These are phyloP conservation scores for Verticillium alfalfae DNA, from an alignment of 2,329 filamentous ascomycete genomes.

Conservation along the genomic window DNA sequence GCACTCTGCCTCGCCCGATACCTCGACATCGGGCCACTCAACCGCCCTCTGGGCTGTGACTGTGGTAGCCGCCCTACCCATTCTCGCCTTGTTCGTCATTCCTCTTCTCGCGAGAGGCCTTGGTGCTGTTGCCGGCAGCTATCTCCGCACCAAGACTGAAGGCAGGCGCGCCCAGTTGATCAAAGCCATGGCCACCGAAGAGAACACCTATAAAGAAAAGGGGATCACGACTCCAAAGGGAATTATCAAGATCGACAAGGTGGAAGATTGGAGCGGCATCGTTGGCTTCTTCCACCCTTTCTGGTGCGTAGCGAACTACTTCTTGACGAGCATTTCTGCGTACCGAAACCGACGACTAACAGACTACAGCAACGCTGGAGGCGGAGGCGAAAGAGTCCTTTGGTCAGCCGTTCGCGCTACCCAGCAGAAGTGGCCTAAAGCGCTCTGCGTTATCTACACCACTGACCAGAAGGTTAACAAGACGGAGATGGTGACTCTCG, in stretches of 20 bases:
- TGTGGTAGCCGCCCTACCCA: conserved; percentile 9
- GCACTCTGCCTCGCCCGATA: not conserved
- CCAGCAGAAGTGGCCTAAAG: conserved; percentile 81
- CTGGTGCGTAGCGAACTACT: conserved; percentile 53
- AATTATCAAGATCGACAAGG: conserved; percentile 44
- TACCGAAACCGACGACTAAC: conserved; percentile 6
- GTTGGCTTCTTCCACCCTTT: conserved; percentile 98
- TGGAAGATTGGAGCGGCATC: conserved; percentile 70
- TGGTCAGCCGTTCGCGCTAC: conserved; percentile 94
- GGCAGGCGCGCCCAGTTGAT: conserved; percentile 56
- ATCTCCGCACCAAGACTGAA: conserved; percentile 57
- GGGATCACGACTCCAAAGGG: conserved; percentile 29
- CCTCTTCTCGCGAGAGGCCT: conserved; percentile 29
- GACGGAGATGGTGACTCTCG: conserved; percentile 67
- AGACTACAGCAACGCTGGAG: conserved; percentile 74
- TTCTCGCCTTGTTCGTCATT: conserved; percentile 24
- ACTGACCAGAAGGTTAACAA: conserved; percentile 89
- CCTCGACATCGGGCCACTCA: not conserved
- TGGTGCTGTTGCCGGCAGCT: conserved; percentile 50
- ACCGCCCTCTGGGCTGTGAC: not conserved
- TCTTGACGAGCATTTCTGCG: not conserved
- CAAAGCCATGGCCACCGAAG: conserved; percentile 40
- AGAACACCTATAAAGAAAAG: conserved; percentile 24
- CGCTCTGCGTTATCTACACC: conserved; percentile 89
- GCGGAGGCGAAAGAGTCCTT: conserved; percentile 89